Evolutionary conservation across 2,329 filamentous ascomycete genomes (phyloP).

Genomic region (Epichloe bromicola): DNA sequence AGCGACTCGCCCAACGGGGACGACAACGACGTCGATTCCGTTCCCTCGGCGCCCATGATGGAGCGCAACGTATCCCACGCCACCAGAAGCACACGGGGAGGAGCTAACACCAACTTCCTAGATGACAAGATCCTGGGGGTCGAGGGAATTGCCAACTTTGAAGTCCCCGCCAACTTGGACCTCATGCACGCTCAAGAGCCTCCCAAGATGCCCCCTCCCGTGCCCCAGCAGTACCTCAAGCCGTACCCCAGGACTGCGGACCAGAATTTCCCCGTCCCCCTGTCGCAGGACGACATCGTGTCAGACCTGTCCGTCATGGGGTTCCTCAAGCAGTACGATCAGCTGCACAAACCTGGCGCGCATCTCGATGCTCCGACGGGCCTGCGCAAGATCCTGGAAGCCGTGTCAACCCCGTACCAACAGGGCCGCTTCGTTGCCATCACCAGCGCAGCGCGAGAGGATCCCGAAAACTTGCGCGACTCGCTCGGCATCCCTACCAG

Average conservation of each 20-base stretch:
- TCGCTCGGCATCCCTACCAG: constrained; percentile 33
- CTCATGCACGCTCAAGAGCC: constrained; percentile 40
- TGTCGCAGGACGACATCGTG: constrained; percentile 38
- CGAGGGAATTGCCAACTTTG: constrained; percentile 46
- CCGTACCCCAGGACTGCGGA: constrained; percentile 40
- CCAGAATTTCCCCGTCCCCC: constrained; percentile 38
- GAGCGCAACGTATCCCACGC: constrained; percentile 51
- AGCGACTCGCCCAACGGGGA: constrained; percentile 41
- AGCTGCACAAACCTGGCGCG: constrained; percentile 37
- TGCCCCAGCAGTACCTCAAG: constrained; percentile 46
- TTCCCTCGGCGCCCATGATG: constrained; percentile 41
- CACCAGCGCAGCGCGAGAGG: constrained; percentile 30
- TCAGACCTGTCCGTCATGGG: constrained; percentile 47
- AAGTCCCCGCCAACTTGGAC: constrained; percentile 45
- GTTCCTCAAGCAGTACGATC: constrained; percentile 43
- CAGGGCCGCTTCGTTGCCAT: constrained; percentile 36
- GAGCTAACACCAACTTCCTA: constrained; percentile 38
- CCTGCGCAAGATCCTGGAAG: constrained; percentile 42
- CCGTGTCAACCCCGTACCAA: constrained; percentile 35
- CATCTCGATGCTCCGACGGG: constrained; percentile 42
- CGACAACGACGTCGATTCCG: constrained; percentile 34
- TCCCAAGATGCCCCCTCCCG: constrained; percentile 43
- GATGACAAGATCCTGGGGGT: constrained; percentile 47
- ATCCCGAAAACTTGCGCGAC: constrained; percentile 37
- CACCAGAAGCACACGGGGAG: constrained; percentile 48